Percentiles rank a stretch among this genome's conserved stretches.
Conservation (phyloP, 352 stramenopile genomes). For the Phytophthora tentaculata region DNA sequence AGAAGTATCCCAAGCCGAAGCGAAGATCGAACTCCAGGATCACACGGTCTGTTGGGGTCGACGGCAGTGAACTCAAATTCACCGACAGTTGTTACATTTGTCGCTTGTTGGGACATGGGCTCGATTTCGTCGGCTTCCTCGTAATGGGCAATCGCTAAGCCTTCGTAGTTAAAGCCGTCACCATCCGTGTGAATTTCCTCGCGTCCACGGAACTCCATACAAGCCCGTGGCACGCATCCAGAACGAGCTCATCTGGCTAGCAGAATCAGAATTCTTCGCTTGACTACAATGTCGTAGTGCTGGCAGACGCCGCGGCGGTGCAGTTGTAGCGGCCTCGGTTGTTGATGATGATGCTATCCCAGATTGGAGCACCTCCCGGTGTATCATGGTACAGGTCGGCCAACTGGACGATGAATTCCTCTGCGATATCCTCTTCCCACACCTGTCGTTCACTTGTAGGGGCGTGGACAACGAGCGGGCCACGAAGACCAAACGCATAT, state of each 20-base stretch:
- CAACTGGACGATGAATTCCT: slow-evolving; percentile 29
- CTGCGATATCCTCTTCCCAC: slow-evolving; percentile 20
- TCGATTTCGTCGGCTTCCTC: slow-evolving; percentile 1
- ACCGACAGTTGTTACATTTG: slow-evolving; percentile 8
- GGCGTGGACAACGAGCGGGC: slow-evolving; percentile 26
- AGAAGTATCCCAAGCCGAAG: slow-evolving; percentile 19
- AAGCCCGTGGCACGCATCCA: slow-evolving; percentile 31
- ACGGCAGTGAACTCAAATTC: slow-evolving; percentile 23
- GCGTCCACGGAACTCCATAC: slow-evolving; percentile 15
- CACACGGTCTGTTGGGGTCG: slow-evolving; percentile 22
- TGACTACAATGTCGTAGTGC: no score
- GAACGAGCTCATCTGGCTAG: slow-evolving; percentile 8
- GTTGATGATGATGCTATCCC: slow-evolving; percentile 38
- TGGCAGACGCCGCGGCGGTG: no score
- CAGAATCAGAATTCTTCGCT: neutral
- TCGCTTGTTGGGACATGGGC: neutral
- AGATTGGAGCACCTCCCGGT: slow-evolving; percentile 4
- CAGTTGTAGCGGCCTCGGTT: no score
- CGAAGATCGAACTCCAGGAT: slow-evolving; percentile 12
- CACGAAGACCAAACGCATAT: slow-evolving; percentile 36
- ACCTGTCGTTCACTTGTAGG: neutral
- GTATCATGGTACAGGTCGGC: slow-evolving; percentile 25
- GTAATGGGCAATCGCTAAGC: slow-evolving; percentile 30
- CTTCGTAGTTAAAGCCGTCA: slow-evolving; percentile 33
- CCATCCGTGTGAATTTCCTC: neutral